Evolutionary conservation across 176 grass and related monocot species (phyloP).

Genomic region (Carex parvula): DNA sequence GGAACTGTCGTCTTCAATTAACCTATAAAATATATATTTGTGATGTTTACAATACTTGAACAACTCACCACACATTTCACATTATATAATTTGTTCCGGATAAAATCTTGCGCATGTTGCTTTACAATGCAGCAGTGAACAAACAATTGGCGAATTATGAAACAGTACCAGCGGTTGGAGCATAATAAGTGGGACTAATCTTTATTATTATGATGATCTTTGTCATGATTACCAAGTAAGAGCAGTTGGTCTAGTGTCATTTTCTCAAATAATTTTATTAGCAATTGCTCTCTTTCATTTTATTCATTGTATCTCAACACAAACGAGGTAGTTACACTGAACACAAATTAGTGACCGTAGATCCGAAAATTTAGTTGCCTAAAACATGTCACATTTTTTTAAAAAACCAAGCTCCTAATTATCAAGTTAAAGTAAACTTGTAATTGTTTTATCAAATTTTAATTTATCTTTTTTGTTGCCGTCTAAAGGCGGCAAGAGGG

Average conservation of each 20-base stretch:
- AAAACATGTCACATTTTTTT: background rate
- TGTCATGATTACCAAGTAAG: constrained; percentile 14
- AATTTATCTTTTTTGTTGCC: background rate
- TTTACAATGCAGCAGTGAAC: background rate
- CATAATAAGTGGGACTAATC: background rate
- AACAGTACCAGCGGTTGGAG: background rate
- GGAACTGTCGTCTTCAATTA: background rate
- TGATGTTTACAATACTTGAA: background rate
- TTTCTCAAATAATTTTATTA: constrained; percentile 17
- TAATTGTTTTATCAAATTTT: background rate
- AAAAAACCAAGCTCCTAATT: background rate
- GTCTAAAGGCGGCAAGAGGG: constrained; percentile 8
- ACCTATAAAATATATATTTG: background rate
- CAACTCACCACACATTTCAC: background rate
- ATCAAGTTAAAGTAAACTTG: background rate
- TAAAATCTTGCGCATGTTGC: background rate
- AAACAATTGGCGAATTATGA: background rate
- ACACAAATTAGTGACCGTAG: background rate
- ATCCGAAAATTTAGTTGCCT: constrained; percentile 9
- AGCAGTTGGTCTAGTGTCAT: constrained; percentile 18
- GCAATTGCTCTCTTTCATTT: background rate
- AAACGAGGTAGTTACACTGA: constrained; percentile 21
- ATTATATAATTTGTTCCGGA: background rate
- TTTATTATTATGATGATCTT: background rate
- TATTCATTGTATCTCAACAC: background rate